These are phyloP conservation scores for Aspergillus phoenicis DNA, from an alignment of 2,329 filamentous ascomycete species.

Conservation along the genomic window DNA sequence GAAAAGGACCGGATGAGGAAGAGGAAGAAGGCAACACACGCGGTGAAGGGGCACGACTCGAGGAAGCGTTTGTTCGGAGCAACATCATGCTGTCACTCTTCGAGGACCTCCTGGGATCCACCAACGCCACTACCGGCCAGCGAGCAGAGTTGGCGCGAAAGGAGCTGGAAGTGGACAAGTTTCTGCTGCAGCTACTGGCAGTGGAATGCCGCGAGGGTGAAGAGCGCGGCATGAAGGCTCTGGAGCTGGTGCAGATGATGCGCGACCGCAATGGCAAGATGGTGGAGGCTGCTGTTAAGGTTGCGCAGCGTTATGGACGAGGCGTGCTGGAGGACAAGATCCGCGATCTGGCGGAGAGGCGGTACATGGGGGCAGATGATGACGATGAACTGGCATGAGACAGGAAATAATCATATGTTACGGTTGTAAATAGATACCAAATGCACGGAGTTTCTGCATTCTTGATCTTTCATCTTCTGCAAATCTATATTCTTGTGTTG, in stretches of 20 bases:
- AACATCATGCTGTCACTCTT: constrained; percentile 73
- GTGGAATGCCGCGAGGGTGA: constrained; percentile 90
- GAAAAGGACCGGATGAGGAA: constrained; percentile 39
- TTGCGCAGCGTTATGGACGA: constrained; percentile 82
- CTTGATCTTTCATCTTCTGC: no score
- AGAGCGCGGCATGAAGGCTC: constrained; percentile 88
- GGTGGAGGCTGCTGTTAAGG: constrained; percentile 86
- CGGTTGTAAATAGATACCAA: neutral
- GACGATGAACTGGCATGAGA: constrained; percentile 46
- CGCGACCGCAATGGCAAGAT: constrained; percentile 82
- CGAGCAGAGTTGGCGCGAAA: constrained; percentile 68
- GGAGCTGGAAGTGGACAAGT: constrained; percentile 87
- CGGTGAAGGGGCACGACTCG: constrained; percentile 57
- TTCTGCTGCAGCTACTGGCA: constrained; percentile 83
- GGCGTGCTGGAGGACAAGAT: constrained; percentile 88
- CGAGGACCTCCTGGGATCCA: constrained; percentile 71
- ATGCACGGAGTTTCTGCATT: no score
- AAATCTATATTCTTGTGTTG: neutral
- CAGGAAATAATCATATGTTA: neutral
- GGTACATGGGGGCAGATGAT: constrained; percentile 63
- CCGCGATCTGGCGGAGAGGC: constrained; percentile 74
- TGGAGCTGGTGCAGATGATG: constrained; percentile 88
- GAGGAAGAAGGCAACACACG: constrained; percentile 41
- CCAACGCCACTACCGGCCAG: constrained; percentile 65
- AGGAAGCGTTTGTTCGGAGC: constrained; percentile 79